Conservation (phyloP, 257 asterid genomes). For the Salvia splendens region DNA sequence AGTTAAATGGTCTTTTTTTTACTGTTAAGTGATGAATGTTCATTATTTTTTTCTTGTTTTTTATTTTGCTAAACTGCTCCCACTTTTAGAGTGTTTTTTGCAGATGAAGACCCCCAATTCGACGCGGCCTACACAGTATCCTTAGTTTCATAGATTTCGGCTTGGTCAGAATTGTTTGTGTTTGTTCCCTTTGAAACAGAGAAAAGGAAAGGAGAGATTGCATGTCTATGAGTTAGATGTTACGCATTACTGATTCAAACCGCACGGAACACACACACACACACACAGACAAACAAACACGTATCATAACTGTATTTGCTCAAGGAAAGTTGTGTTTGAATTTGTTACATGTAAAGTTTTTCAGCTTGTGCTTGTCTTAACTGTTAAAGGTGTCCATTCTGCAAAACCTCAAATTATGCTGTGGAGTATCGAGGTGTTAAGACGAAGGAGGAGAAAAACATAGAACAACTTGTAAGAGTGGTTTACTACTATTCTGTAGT, state of each 20-base stretch:
- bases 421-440: constrained; percentile 95
- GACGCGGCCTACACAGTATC: constrained; percentile 96
- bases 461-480: constrained; percentile 83
- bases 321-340: constrained; percentile 4
- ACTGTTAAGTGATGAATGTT: background rate
- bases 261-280: background rate
- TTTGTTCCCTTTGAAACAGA: background rate
- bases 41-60: constrained; percentile 8
- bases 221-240: background rate
- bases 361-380: constrained; percentile 45
- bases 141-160: constrained; percentile 36
- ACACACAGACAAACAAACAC: background rate
- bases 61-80: constrained; percentile 28
- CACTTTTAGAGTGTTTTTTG: constrained; percentile 79
- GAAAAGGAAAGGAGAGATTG: background rate
- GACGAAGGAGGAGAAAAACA: constrained; percentile 95
- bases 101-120: constrained; percentile 98
- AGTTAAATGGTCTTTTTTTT: too few relatives aligned
- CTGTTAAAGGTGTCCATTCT: constrained; percentile 79
- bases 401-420: constrained; percentile 89
- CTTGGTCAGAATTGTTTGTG: constrained; percentile 5
- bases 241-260: too few relatives aligned
- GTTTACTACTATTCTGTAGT: constrained; percentile 9
- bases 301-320: background rate
- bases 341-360: constrained; percentile 13